phyloP scores from a whole-genome alignment of 2,329 filamentous ascomycete species.

The Aspergillus sp. region DNA sequence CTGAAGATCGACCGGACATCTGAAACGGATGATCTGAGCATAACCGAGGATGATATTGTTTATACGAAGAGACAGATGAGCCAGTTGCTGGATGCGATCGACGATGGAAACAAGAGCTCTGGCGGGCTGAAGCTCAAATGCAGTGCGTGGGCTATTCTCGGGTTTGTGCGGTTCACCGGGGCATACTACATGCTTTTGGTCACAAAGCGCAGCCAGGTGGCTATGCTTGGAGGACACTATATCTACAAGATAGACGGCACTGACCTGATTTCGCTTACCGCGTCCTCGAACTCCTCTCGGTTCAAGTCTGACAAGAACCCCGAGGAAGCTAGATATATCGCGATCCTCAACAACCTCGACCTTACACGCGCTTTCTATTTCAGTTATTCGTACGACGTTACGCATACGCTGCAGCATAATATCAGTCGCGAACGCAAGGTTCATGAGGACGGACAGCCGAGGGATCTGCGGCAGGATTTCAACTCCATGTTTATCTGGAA shows the following conservation, averaged over 20 bases:
- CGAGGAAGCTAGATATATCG: slow-evolving; percentile 85
- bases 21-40: slow-evolving; percentile 72
- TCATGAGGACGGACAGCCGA: slow-evolving; percentile 63
- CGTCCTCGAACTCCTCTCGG: slow-evolving; percentile 59
- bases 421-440: slow-evolving; percentile 76
- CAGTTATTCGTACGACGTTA: slow-evolving; percentile 97
- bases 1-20: slow-evolving; percentile 92
- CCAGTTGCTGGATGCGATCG: slow-evolving; percentile 87
- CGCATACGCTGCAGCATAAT: slow-evolving; percentile 86
- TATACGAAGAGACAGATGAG: slow-evolving; percentile 93
- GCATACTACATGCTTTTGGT: slow-evolving; percentile 97
- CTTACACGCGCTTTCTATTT: slow-evolving; percentile 93
- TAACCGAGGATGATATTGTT: slow-evolving; percentile 92
- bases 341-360: slow-evolving; percentile 88
- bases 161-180: slow-evolving; percentile 94
- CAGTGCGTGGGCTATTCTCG: slow-evolving; percentile 88
- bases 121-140: slow-evolving; percentile 88
- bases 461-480: slow-evolving; percentile 71
- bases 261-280: slow-evolving; percentile 83
- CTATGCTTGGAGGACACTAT: slow-evolving; percentile 94
- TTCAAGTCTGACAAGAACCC: slow-evolving; percentile 79
- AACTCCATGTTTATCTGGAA: slow-evolving; percentile 99
- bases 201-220: slow-evolving; percentile 92
- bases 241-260: slow-evolving; percentile 94
- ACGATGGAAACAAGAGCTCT: slow-evolving; percentile 88